Base-by-base conservation (phyloP, 495 filamentous ascomycete genomes). In the Hypoxylon crocopeplum region DNA sequence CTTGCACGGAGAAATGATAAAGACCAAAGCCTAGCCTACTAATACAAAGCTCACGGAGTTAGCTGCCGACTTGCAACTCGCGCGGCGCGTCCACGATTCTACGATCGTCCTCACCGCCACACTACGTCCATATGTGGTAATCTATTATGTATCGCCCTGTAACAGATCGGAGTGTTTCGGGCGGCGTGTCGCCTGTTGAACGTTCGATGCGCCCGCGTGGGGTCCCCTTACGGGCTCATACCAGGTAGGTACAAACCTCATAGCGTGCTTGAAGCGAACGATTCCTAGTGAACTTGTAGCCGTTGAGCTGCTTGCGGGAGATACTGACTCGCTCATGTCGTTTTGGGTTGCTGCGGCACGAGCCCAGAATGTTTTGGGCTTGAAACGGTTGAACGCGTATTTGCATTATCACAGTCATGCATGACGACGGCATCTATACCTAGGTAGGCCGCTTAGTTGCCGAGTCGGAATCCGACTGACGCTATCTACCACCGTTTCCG, bases 311-410 rank as follows among this genome's bases (percentile, higher is more conserved):
- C 42, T 56, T 42, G 44, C 42, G 46, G 22, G n/a, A 3, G 8
- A 34, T 7, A 42, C 37, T 58, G 53, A 58, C 53, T 64, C 60
- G 48, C 24, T 25, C 54, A 30, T 29, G 16, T 54, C 55, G 44
- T 45, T 48, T 54, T 48, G 44, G 37, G 60, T 54, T 58, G 54
- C 38, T 55, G 37, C 17, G 47, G 53, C n/a, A 55, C 44, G 39
- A 55, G 44, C 55, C 32, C 61, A 42, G 45, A 59, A 54, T 58
- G 12, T 45, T 56, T 56, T 37, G 44, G 48, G 17, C 42, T 59
- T 55, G 54, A 64, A 59, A 59, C 61, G 42, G 61, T 50, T 36
- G 44, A 64, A 59, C 54, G 61, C 61, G 49, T 50, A 54, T 59
- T 45, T 52, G 52, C 59, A 49, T 52, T 62, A 48, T 53, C 25